Conservation (phyloP, 495 filamentous ascomycete species). For the Neurospora sp. region DNA sequence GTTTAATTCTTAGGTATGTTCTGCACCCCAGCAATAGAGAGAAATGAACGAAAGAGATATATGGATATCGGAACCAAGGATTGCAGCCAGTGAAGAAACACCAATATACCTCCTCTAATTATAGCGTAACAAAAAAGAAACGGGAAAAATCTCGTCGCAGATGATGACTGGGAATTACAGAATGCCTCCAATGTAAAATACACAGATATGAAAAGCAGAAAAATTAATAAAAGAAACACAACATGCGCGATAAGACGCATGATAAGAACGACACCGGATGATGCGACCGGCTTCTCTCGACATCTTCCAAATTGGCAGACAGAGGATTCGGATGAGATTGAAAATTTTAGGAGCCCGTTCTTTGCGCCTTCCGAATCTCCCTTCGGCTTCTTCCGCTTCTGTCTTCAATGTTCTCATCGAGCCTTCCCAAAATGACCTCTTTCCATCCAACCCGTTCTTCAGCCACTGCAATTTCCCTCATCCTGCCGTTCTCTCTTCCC, state of each 20-base stretch:
- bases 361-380: not conserved
- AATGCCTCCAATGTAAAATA: not conserved
- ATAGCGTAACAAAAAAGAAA: not conserved
- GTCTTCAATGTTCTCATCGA: not conserved
- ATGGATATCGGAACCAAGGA: not conserved
- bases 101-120: not conserved
- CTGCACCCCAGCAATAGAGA: no score
- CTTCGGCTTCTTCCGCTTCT: not conserved
- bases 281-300: not conserved
- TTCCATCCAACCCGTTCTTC: not conserved
- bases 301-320: not conserved
- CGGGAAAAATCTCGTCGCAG: no score
- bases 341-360: not conserved
- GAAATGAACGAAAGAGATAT: not conserved
- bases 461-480: not conserved
- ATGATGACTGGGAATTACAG: not conserved
- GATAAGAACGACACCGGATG: not conserved
- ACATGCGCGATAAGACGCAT: not conserved
- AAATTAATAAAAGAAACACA: not conserved
- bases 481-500: not conserved
- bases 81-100: not conserved
- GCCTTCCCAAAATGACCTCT: not conserved
- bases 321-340: not conserved
- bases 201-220: no score
- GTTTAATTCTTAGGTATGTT: not conserved